Conservation (phyloP, 805 yeast species). For the Nakazawaea peltata region DNA sequence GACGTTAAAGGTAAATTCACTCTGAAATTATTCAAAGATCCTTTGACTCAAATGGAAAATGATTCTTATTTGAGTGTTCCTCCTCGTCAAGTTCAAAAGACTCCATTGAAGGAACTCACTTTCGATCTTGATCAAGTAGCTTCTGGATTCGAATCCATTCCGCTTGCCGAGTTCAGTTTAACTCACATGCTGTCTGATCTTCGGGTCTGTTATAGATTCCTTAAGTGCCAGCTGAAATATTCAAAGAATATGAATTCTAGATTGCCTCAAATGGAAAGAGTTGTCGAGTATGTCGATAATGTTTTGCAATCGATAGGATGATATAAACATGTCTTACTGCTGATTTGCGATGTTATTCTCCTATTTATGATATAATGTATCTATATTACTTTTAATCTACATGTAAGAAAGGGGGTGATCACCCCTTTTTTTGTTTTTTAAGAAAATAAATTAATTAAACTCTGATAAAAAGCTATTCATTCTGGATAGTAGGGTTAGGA, state of each 20-base stretch:
- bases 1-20: not conserved
- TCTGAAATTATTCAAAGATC: constrained; percentile 1
- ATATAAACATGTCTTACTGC: not conserved
- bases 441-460: too few relatives aligned
- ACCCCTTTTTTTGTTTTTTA: too few relatives aligned
- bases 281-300: constrained; percentile 7
- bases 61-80: constrained; percentile 1
- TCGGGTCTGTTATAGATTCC: constrained; percentile 3
- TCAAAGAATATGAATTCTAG: not conserved
- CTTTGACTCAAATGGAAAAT: constrained; percentile 1
- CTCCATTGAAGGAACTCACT: not conserved
- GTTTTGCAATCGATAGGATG: constrained; percentile 3
- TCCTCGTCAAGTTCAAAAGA: too few relatives aligned
- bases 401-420: too few relatives aligned
- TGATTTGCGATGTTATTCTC: too few relatives aligned
- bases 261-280: constrained; percentile 1
- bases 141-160: constrained; percentile 1
- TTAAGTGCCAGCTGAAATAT: constrained; percentile 3
- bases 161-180: constrained; percentile 3
- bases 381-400: too few relatives aligned
- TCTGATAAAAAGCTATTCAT: too few relatives aligned
- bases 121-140: not conserved
- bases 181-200: constrained; percentile 1
- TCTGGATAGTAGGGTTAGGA: too few relatives aligned
- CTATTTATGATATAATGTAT: too few relatives aligned